A percentile compares a stretch with the other conserved stretches of the same genome.
Evolutionary conservation across 176 grass and related monocot species (phyloP).

Genomic region (Hyparrhenia diplandra): DNA sequence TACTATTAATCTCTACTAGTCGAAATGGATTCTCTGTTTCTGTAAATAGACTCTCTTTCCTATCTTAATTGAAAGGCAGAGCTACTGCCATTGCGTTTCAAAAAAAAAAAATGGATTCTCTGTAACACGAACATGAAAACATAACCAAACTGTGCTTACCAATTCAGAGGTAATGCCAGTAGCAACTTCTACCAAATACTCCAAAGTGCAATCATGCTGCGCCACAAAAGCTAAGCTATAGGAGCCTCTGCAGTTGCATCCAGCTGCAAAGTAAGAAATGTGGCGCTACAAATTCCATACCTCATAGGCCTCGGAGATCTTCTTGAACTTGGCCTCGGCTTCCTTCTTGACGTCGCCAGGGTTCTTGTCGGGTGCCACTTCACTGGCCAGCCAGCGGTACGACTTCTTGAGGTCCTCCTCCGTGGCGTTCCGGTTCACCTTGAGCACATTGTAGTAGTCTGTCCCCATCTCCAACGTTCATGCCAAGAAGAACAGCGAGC

Average conservation of each 20-base stretch:
- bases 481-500: slow-evolving; percentile 15
- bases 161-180: background rate
- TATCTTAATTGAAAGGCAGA: too few relatives aligned
- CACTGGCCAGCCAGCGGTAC: slow-evolving; percentile 75
- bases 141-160: background rate
- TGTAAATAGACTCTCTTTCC: too few relatives aligned
- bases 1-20: background rate
- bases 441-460: slow-evolving; percentile 93
- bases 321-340: slow-evolving; percentile 90
- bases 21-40: background rate
- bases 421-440: slow-evolving; percentile 73
- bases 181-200: background rate
- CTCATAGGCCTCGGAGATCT: slow-evolving; percentile 93
- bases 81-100: too few relatives aligned
- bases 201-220: background rate
- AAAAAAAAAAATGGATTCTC: too few relatives aligned
- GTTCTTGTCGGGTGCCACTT: slow-evolving; percentile 95
- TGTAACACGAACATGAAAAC: background rate
- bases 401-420: slow-evolving; percentile 87
- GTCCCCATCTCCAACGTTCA: slow-evolving; percentile 59
- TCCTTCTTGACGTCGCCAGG: slow-evolving; percentile 59
- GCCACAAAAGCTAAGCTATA: background rate
- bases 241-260: background rate
- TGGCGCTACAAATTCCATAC: slow-evolving; percentile 23
- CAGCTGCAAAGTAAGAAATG: background rate